Evolutionary conservation across 2,329 filamentous ascomycete genomes (phyloP), one percentile per base, ranked within the genome.

Genomic region (Leptographium lundbergii): DNA sequence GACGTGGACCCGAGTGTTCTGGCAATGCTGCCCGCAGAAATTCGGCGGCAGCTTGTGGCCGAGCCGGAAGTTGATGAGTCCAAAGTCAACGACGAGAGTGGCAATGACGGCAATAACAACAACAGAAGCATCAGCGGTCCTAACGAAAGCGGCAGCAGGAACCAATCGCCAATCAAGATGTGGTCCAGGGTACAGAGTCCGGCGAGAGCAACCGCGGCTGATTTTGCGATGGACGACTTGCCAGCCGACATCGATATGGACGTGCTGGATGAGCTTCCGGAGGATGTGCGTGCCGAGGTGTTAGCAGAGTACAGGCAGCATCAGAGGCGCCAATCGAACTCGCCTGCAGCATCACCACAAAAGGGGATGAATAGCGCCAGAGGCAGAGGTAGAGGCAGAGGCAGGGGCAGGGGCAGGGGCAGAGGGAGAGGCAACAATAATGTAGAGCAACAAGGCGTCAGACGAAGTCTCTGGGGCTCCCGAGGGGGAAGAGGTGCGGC

Each of bases 171-270:
- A 32, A 47, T 25, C 39, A 61, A 63, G 22, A 47, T 17, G 54
- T 53, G 19, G 51, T 72, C 75, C 0, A 69, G 73, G 45, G 73
- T 73, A 61, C 72, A 75, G 13, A 72, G 72, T 50, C 71, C 71
- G 2, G 69, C 17, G 11, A 25, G 45, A 25, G 29, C 66, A 14
- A 6, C 47, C 6, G 34, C n/a, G n/a, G 17, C 22, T 1, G 24
- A 11, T 24, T 1, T 53, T 4, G 19, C 10, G 22, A 22, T 9
- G 4, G 66, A 68, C 17, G 71, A 73, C 10, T 71, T 85, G 1
- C 84, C 89, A 29, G 86, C 90, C 0, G 89, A 95, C 65, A 78
- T 97, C 24, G 94, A 99, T 67, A 85, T 84, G 0, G 89, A 92
- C 50, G 88, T 91, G 2, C 86, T 97, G 62, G 81, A 86, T 50